phyloP scores from a whole-genome alignment of 2,329 filamentous ascomycete species.

The Calonectria pauciramosa region DNA sequence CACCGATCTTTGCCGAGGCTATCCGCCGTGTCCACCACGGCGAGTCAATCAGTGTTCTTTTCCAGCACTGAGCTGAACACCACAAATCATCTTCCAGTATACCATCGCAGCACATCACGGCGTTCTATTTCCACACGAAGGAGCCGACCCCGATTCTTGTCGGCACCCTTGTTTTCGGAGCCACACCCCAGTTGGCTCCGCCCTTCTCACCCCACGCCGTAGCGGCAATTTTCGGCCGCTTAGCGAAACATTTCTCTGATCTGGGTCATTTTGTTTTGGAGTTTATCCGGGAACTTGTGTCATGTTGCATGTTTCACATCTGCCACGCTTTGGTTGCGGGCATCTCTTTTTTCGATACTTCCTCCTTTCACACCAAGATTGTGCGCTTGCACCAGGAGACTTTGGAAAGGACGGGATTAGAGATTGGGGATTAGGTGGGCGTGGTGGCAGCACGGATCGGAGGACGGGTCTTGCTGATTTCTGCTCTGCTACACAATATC shows the following conservation, averaged over 20 bases:
- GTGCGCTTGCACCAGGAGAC: constrained; percentile 36
- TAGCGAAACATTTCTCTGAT: constrained; percentile 28
- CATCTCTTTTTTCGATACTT: constrained; percentile 32
- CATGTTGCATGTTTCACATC: constrained; percentile 41
- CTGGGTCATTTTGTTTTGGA: constrained; percentile 45
- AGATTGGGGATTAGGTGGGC: constrained; percentile 29
- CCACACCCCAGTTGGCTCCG: constrained; percentile 12
- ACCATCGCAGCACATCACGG: constrained; percentile 28
- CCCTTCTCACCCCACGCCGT: constrained; percentile 26
- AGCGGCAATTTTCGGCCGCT: constrained; percentile 28
- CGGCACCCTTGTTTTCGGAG: constrained; percentile 25
- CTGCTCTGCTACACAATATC: constrained; percentile 48
- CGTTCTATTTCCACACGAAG: constrained; percentile 22
- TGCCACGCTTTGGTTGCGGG: constrained; percentile 41
- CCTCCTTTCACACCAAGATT: constrained; percentile 30
- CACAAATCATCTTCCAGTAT: constrained; percentile 31
- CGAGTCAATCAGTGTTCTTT: constrained; percentile 96
- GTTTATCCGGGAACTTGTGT: constrained; percentile 42
- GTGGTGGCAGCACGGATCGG: constrained; percentile 43
- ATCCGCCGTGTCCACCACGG: constrained; percentile 97
- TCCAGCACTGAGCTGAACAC: constrained; percentile 59
- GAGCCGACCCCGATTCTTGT: constrained; percentile 20
- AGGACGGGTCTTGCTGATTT: constrained; percentile 47
- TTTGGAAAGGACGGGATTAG: constrained; percentile 33
- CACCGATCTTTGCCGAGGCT: constrained; percentile 92